Base-by-base conservation (phyloP, 148 eudicot genomes). In the Fagopyrum esculentum region DNA sequence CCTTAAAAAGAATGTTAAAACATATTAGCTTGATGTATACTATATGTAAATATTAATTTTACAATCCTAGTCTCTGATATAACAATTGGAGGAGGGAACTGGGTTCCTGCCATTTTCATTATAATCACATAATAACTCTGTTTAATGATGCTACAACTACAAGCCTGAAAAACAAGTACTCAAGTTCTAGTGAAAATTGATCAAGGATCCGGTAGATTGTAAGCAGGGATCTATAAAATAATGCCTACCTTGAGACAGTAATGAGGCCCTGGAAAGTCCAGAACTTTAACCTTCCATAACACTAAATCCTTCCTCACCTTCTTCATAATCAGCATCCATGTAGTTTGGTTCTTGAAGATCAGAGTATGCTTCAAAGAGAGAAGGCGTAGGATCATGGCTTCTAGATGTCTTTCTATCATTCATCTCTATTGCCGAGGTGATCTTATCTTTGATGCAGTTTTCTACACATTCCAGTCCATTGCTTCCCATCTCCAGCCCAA, bases 401-500 rank as follows among this genome's bases (percentile, higher is more conserved):
- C 84, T 78, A 48, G 75, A 70, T 63, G 90, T 82, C 61, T 81
- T 82, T 75, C 85, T 82, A 74, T 92, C 96, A 79, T 85, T 85
- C 69, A 77, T 71, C 76, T 88, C 89, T 57, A 90, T 80, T 15
- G 84, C 90, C 55, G 86, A 83, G 26, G 89, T 68, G 45, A 95
- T 83, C 85, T 82, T 89, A 46, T 80, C 84, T 77, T 80, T 82
- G 73, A 94, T 87, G 84, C 88, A 84, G n/a, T 84, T 81, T 74
- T 89, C 97, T 47, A 89, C 75, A 3, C n/a, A 43, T 30, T 84
- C 81, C 52, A 56, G 80, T 77, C 76, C 82, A 17, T 70, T 72
- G 43, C 77, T 79, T 71, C 72, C 86, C 73, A 70, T 45, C 22
- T 80, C 85, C 82, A 94, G 47, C 63, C 93, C 93, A 35, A 95